Evolutionary conservation across 129 eudicot species (phyloP), one percentile per base, ranked within the genome.

Genomic region (Artemisia annua): DNA sequence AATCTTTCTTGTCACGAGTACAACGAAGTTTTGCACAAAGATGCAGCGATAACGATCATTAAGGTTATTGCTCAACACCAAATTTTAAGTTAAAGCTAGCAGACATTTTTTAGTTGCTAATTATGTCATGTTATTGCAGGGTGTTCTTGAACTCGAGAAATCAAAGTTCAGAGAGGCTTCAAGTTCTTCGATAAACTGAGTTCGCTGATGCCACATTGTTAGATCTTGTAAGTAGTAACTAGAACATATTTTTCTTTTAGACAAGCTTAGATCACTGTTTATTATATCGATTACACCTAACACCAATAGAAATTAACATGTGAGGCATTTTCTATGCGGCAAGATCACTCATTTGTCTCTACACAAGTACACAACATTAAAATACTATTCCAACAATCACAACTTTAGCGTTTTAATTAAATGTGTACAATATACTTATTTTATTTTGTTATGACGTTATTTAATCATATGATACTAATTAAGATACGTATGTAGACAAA

Each of bases 11-110:
- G 99, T 78, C 83, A 70, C 2, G 99, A 95, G 84, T 95, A 90
- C 74, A 95, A 95, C 55, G 99, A 90, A 84, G 97, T 95, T 69
- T 73, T 95, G 82, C 91, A 95, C 83, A 95, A 95, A 83, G 96
- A 86, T 49, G 97, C 99, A 8, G 99, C 97, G 14, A 68, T 80
- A 61, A 85, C 86, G 91, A 95, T 95, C 76, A 91, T 95, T 6
- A 85, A 95, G 99, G 99, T 90, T 56, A 46, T 70, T 66, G 8
- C 51, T 35, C 59, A 62, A 76, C 46, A 66, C 15, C 16, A 54
- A 63, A 63, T 26, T 20, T 39, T 39, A 39, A 7, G 18, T 11
- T 59, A 56, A 16, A 53, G 54, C 35, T 7, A 44, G 7, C 9
- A 30, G 17, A 5, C 4, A 7, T 46, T 49, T 32, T 55, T 48